Evolutionary conservation across 495 filamentous ascomycete species (phyloP), one percentile per base, ranked within the genome.

Genomic region (Aspergillus asperescens): DNA sequence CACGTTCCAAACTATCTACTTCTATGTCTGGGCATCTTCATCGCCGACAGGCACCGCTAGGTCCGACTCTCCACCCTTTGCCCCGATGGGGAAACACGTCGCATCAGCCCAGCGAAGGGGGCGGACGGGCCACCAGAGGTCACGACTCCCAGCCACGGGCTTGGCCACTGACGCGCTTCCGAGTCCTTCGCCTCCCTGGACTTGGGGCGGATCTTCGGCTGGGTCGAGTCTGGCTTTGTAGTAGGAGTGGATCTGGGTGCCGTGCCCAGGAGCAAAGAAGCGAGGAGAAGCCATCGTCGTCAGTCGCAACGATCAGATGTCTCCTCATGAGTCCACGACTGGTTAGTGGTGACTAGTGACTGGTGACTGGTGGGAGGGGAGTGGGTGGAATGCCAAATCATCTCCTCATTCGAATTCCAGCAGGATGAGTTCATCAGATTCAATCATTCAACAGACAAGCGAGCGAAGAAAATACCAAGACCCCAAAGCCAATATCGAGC

Each of bases 171-270:
- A 45, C 42, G 18, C 44, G n/a, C n/a, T n/a, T n/a, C n/a, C n/a
- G n/a, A n/a, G n/a, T 28, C 15, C 41, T 29, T 44, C 20, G 32
- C 45, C 46, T 45, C 45, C 45, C 19, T 48, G 43, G 47, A 37
- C 47, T 51, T 35, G 28, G 47, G 38, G 40, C 56, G 60, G 56
- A 62, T 59, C 60, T 55, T 55, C 56, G 56, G 56, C 50, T 50
- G 50, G 37, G 53, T 59, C 48, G 41, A 52, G 53, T 50, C 52
- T 48, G 39, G 43, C 28, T 13, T 47, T 29, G 44, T 47, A 24
- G 44, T 46, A 7, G 32, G 22, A 48, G 55, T 62, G 59, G 59
- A 58, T 55, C 55, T 62, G 16, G n/a, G 52, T 59, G 57, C 57
- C 52, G 57, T 54, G 46, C 38, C 55, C 55, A 39, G 53, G 50